Percentiles rank a stretch among this genome's conserved stretches.
Evolutionary conservation across 805 yeast genomes (phyloP).

Genomic region (Wickerhamomyces ciferrii): DNA sequence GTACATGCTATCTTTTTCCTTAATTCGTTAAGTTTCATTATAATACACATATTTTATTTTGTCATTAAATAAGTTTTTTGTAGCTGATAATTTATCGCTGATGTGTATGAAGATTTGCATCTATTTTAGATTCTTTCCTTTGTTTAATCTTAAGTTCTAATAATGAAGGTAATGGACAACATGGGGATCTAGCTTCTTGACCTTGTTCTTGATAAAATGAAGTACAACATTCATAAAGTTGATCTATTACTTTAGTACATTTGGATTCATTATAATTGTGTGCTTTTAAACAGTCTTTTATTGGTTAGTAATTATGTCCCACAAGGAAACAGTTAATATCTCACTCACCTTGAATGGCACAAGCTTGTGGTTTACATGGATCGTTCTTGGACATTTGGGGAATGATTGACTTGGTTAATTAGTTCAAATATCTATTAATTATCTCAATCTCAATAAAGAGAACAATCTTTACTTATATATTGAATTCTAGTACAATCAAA

Average conservation of each 20-base stretch:
- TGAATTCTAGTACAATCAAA: no score
- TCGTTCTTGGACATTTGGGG: constrained; percentile 6
- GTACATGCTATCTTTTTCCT: constrained; percentile 36
- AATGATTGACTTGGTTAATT: background rate
- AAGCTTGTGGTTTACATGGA: constrained; percentile 75
- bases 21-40: constrained; percentile 1
- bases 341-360: constrained; percentile 66
- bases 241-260: constrained; percentile 66
- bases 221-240: constrained; percentile 71
- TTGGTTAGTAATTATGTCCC: constrained; percentile 1
- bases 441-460: no score
- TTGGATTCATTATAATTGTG: constrained; percentile 66
- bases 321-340: background rate
- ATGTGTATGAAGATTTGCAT: constrained; percentile 41
- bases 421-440: background rate
- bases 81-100: constrained; percentile 4
- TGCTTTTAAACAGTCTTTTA: constrained; percentile 54
- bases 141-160: constrained; percentile 63
- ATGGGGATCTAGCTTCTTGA: constrained; percentile 52
- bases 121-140: constrained; percentile 48
- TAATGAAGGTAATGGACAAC: constrained; percentile 72
- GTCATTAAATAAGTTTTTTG: no score
- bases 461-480: no score
- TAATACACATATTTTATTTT: constrained; percentile 2
- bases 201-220: constrained; percentile 60